Evolutionary conservation across 345 rosid genomes (phyloP), one percentile per base, ranked within the genome.

Genomic region (Brassica incana): DNA sequence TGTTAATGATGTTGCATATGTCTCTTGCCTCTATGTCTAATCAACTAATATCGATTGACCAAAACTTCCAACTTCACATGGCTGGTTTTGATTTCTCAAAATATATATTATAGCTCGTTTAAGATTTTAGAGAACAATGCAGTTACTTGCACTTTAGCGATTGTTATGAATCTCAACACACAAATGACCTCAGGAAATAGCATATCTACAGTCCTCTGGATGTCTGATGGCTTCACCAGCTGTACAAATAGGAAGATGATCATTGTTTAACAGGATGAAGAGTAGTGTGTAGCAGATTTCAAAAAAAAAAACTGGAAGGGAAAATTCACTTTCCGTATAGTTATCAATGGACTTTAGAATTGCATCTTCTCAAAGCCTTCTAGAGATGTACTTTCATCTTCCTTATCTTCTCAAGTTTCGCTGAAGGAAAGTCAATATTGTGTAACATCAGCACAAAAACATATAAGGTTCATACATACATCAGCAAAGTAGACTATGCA

Each of bases 151-250:
- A 4, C 30, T 67, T 81, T 23, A 0, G 43, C 40, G 50, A 71
- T 76, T 74, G 75, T 93, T 88, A 81, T 87, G 89, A 63, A 95
- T 85, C 85, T 92, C 97, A 73, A 91, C 76, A 43, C 89, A 88
- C 48, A 95, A 81, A 91, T 82, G 67, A 87, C 88, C 82, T 95
- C 97, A 8, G 92, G 92, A 80, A 62, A 74, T 65, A 52, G 69
- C 52, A 83, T 81, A 68, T 88, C 77, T 16, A 67, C 48, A 6
- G 82, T 74, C 35, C 87, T 87, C 45, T 79, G 80, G 67, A 76
- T 59, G 33, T 76, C 81, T 50, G 85, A 77, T 65, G 89, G 80
- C 87, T 83, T 89, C 72, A 78, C 67, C 79, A 79, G 82, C 85
- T 82, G 76, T 52, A 67, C 66, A 74, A 18, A 30, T 40, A 76